These are phyloP conservation scores for Colletotrichum camelliae DNA, from an alignment of 2,329 filamentous ascomycete genomes.

Conservation along the genomic window DNA sequence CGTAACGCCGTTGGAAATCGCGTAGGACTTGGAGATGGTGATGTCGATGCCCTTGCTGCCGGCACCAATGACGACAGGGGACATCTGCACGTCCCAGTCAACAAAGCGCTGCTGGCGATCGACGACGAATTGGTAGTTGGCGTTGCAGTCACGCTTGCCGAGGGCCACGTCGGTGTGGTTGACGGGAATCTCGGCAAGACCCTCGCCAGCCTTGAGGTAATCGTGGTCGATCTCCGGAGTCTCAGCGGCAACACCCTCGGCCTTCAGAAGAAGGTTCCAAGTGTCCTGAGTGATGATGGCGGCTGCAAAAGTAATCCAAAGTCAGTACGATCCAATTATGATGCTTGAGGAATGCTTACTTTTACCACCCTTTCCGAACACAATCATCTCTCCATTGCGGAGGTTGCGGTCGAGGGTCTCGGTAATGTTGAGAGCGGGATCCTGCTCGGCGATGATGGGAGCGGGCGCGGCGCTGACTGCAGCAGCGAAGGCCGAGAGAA, in stretches of 20 bases:
- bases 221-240: background rate
- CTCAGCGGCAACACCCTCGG: background rate
- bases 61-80: constrained; percentile 15
- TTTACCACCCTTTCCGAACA: background rate
- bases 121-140: background rate
- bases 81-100: constrained; percentile 21
- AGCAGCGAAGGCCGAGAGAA: background rate
- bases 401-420: background rate
- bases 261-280: background rate
- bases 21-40: constrained; percentile 10
- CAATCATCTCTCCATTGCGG: background rate
- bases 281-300: background rate
- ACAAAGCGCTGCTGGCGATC: constrained; percentile 13
- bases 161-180: background rate
- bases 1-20: background rate
- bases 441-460: background rate
- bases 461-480: constrained; percentile 3
- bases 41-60: constrained; percentile 10
- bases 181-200: background rate
- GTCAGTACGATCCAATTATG: background rate
- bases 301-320: background rate
- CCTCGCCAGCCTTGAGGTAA: background rate
- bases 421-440: background rate
- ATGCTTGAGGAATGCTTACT: background rate
- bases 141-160: constrained; percentile 7